Evolutionary conservation across 495 filamentous ascomycete genomes (phyloP), one percentile per base, ranked within the genome.

Genomic region (Evernia prunastri): DNA sequence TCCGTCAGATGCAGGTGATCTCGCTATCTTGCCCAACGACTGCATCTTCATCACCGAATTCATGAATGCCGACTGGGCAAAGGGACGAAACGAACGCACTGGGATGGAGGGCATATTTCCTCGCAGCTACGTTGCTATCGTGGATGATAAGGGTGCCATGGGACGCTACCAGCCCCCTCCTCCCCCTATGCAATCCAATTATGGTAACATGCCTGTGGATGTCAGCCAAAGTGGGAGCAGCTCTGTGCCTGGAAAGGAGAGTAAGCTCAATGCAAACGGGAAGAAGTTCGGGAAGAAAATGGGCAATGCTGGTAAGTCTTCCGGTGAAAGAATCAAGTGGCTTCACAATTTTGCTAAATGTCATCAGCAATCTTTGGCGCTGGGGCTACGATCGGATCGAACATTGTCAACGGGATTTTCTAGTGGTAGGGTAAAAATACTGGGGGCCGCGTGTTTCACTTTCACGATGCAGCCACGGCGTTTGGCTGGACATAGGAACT

Each of bases 401-500:
- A 96, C 65, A 87, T 97, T 71, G 94, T 97, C 61, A 95, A 96
- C 72, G 84, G 86, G 60, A 95, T 97, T 59, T 95, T 96, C 73
- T 95, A 85, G 78, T 66, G 61, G 33, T 18, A 54, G 27, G 51
- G 51, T 15, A 33, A 53, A 54, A 33, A 31, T 12, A 37, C 37
- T 59, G n/a, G 23, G n/a, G n/a, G 39, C 51, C 12, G 23, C 23
- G 3, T 42, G 25, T 43, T 53, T 23, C 53, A 58, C 25, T 43
- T 53, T 23, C 53, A 58, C 25, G 27, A 18, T 42, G 60, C 35
- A 42, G 51, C 42, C 17, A 23, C 31, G 62, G 62, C 40, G 56
- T 59, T 64, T 31, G 56, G 33, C 31, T 12, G 63, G 63, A 66
- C 58, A 66, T 56, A 61, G 13, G 15, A 54, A 37, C 23, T 23